Evolutionary conservation across 2,329 filamentous ascomycete genomes (phyloP).

Genomic region (Claviceps capensis): DNA sequence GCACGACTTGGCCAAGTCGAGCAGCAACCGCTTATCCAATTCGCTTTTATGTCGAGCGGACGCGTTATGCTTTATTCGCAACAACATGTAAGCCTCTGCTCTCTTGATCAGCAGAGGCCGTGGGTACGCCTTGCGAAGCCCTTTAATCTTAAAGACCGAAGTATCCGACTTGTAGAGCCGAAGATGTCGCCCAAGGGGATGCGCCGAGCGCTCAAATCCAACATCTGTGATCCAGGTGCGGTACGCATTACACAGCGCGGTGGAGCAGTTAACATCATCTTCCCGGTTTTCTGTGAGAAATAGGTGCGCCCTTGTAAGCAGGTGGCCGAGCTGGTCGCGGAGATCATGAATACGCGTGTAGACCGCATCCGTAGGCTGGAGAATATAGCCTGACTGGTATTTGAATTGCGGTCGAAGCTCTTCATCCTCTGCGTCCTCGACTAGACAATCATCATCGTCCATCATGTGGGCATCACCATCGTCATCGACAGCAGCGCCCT

Average conservation of each 20-base stretch:
- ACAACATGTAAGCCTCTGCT: slow-evolving; percentile 86
- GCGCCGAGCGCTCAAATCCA: slow-evolving; percentile 87
- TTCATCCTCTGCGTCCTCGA: slow-evolving; percentile 61
- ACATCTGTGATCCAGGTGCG: slow-evolving; percentile 96
- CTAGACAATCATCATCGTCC: slow-evolving; percentile 36
- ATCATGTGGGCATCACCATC: slow-evolving; percentile 38
- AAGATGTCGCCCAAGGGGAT: slow-evolving; percentile 77
- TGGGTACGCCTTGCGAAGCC: slow-evolving; percentile 82
- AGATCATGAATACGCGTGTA: slow-evolving; percentile 71
- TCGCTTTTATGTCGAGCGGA: slow-evolving; percentile 76
- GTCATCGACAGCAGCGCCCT: slow-evolving; percentile 30
- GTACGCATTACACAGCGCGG: slow-evolving; percentile 81
- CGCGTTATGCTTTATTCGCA: slow-evolving; percentile 88
- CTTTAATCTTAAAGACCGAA: slow-evolving; percentile 86
- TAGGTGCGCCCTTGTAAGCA: slow-evolving; percentile 69
- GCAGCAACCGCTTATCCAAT: slow-evolving; percentile 71
- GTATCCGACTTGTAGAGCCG: slow-evolving; percentile 78
- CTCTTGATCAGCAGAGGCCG: slow-evolving; percentile 82
- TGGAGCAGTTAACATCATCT: slow-evolving; percentile 93
- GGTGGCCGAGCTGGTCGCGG: slow-evolving; percentile 64
- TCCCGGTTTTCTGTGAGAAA: slow-evolving; percentile 79
- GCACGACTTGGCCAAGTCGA: slow-evolving; percentile 81
- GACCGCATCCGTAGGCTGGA: slow-evolving; percentile 39
- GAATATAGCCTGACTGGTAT: slow-evolving; percentile 76
- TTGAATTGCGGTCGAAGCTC: slow-evolving; percentile 75